A percentile compares a stretch with the other conserved stretches of the same genome.
These are phyloP conservation scores for Yueomyces sp. DNA, from an alignment of 1,139 yeast genomes.

Conservation along the genomic window DNA sequence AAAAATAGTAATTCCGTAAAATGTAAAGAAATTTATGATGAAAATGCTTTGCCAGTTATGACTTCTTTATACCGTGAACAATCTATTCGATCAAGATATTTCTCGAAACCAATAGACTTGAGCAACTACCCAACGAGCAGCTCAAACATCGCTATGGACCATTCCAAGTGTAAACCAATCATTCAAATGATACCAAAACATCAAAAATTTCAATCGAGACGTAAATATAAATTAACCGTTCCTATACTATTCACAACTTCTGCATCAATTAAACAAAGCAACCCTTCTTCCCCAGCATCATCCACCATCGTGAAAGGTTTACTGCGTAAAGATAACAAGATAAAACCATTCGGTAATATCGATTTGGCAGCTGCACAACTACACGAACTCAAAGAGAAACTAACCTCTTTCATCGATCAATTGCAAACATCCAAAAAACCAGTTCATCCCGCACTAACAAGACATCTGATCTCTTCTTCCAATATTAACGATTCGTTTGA, in stretches of 20 bases:
- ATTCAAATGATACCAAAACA: conserved; percentile 5
- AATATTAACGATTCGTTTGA: conserved; percentile 22
- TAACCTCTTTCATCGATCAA: neutral
- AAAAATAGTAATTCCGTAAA: conserved; percentile 1
- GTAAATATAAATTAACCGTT: conserved; percentile 5
- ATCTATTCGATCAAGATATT: neutral
- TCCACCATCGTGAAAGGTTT: neutral
- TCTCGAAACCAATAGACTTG: conserved; percentile 1
- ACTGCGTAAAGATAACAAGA: neutral
- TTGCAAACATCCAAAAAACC: neutral
- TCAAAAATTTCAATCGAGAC: conserved; percentile 1
- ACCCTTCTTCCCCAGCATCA: neutral
- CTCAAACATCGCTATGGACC: neutral
- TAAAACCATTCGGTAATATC: neutral
- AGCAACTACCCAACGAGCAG: neutral
- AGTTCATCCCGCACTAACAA: neutral
- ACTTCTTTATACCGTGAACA: neutral
- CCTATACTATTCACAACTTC: conserved; percentile 3
- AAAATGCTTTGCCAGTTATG: conserved; percentile 1
- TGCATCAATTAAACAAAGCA: neutral
- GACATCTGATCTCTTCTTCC: neutral
- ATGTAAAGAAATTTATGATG: conserved; percentile 4
- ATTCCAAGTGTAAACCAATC: conserved; percentile 7
- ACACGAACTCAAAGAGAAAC: neutral
- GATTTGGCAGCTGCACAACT: neutral